Base-by-base conservation (phyloP, 1,139 yeast species). In the Pichia sp. region DNA sequence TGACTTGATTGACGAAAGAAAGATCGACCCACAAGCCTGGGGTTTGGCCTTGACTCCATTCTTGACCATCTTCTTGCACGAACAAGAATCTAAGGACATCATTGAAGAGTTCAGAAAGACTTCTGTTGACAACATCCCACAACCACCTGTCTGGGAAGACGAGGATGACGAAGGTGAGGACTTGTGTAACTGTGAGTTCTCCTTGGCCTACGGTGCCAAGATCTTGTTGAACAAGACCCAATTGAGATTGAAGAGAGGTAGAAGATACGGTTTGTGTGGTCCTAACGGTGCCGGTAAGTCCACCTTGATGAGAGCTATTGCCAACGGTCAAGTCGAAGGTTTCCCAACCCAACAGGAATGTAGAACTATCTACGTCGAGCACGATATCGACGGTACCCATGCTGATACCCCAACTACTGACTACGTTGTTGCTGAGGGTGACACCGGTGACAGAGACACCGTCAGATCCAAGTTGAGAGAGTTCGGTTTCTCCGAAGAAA, bases 271-370 rank as follows among this genome's bases (percentile, higher is more conserved):
- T 89, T 83, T 93, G 67, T 91, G 97, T 82, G 99, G 99, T 79
- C 97, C 98, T 72, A 93, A 93, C 78, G 99, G 99, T 87, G 96
- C 98, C 69, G 99, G 99, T 87, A 93, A 93, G 81, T 93, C 98
- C 65, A 93, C 99, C 66, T 85, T 93, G 76, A 90, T 93, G 98
- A 89, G 97, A 83, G 98, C 99, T 67, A 88, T 93, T 78, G 98
- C 98, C 66, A 91, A 93, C 79, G 98, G 98, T 75, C 98, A 93
- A 83, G 97, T 93, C 70, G 98, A 93, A 74, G 98, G 98, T 76
- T 93, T 93, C 96, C 99, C 99, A 79, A 78, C 95, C 67, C 96
- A 90, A 79, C 96, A 88, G 53, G 97, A 89, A 79, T 89, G 96
- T 79, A 89, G 90, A 83, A 93, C 99, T 66, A 96, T 93, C 69